Base-by-base conservation (phyloP, 1,284 basidiomycete genomes). In the Naganishia liquefaciens region DNA sequence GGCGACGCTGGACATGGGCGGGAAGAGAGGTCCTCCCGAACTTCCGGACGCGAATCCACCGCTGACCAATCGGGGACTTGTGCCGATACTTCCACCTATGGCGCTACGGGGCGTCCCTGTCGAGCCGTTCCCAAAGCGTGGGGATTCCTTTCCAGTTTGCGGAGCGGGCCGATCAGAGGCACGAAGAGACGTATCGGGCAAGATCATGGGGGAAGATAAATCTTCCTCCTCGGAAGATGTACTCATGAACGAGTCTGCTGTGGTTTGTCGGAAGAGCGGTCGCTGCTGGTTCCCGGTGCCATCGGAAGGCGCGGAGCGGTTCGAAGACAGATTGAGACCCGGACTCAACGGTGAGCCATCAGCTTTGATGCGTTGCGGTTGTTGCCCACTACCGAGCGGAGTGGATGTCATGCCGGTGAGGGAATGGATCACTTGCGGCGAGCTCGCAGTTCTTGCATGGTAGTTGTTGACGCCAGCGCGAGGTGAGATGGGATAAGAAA, bases 171-270 rank as follows among this genome's bases (percentile, higher is more conserved):
- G 53, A 47, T 54, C 66, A 17, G 58, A 65, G 10, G 63, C 44
- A 25, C 62, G 57, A 23, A 68, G 46, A n/a, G 63, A 64, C 6
- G 66, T 68, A 28, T 68, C 66, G n/a, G 66, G 66, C 19, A 68
- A 53, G 30, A 68, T 63, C 66, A 68, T 68, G 11, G 66, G 66
- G 17, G 63, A 64, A 1, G 62, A 62, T 33, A 64, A 44, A 40
- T 68, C 66, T 62, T 68, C 66, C 33, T 68, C 66, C 51, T 68
- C 66, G 1, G 66, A 68, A 9, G 63, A 65, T 1, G 66, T 68
- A 28, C 63, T 65, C 51, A 63, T 61, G 50, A 68, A 65, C n/a
- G 63, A 65, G 28, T 68, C 66, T 23, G 66, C 54, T 19, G 66
- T 67, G 13, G 58, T 33, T 44, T 65, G 57, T 19, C 66, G 44